phyloP scores from a whole-genome alignment of 1,139 yeast genomes.

The Wickerhamiella infanticola region DNA sequence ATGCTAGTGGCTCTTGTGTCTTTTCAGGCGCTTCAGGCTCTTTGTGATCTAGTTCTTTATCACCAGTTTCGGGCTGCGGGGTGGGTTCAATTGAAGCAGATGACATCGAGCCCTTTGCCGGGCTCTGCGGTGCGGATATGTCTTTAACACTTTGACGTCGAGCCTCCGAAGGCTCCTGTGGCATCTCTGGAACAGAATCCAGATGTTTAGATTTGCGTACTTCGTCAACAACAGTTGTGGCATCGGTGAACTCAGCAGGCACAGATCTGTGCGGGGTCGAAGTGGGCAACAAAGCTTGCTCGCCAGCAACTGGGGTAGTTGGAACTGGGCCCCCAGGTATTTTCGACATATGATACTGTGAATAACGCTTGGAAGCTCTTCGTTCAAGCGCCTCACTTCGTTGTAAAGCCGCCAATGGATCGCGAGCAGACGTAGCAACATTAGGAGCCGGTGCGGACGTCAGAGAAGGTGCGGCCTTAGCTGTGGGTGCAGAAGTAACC shows the following conservation, averaged over 20 bases:
- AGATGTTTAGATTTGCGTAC: constrained; percentile 1
- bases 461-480: constrained; percentile 4
- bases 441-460: constrained; percentile 5
- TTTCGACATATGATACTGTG: constrained; percentile 85
- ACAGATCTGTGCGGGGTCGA: constrained; percentile 9
- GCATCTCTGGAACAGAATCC: not conserved
- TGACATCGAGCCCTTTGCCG: constrained; percentile 1
- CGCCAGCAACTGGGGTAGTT: constrained; percentile 4
- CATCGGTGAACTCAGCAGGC: constrained; percentile 13
- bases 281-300: constrained; percentile 17
- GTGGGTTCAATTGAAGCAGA: constrained; percentile 3
- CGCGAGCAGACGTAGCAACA: constrained; percentile 18
- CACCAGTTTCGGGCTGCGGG: constrained; percentile 6
- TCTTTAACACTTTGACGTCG: not conserved
- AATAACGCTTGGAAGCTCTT: constrained; percentile 80
- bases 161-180: not conserved
- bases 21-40: not conserved
- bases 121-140: not conserved
- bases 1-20: not conserved
- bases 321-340: constrained; percentile 33
- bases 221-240: constrained; percentile 6
- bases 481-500: not conserved
- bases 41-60: not conserved
- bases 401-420: constrained; percentile 63
- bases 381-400: constrained; percentile 71